A percentile compares a stretch with the other conserved stretches of the same genome.
Evolutionary conservation across 2,329 filamentous ascomycete genomes (phyloP).

Genomic region (Phoma sp.): DNA sequence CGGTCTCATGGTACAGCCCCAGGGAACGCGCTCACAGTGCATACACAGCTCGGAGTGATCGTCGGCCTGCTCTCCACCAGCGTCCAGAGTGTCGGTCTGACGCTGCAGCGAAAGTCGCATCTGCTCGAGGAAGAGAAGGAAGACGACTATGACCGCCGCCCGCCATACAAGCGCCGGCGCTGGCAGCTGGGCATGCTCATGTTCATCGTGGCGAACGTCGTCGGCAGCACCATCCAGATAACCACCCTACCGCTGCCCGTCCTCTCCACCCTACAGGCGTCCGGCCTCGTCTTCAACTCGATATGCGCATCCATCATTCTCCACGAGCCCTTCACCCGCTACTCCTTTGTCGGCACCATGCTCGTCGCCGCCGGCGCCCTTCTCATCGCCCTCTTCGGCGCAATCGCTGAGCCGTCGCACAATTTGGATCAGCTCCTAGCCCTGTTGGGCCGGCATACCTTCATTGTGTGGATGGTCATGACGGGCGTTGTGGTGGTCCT

Average conservation of each 20-base stretch:
- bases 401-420: constrained; percentile 91
- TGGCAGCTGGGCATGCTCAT: constrained; percentile 98
- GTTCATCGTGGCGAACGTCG: constrained; percentile 92
- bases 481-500: constrained; percentile 75
- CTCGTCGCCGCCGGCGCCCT: constrained; percentile 89
- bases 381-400: constrained; percentile 91
- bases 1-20: background rate
- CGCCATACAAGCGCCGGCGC: constrained; percentile 85
- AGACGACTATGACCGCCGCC: constrained; percentile 75
- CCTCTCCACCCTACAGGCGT: constrained; percentile 87
- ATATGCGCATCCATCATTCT: constrained; percentile 94
- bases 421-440: constrained; percentile 79
- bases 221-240: constrained; percentile 96
- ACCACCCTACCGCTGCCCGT: constrained; percentile 93
- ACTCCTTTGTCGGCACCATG: constrained; percentile 88
- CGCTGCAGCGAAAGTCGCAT: constrained; percentile 96
- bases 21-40: constrained; percentile 13
- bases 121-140: constrained; percentile 95
- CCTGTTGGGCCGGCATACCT: constrained; percentile 74
- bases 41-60: constrained; percentile 79
- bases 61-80: constrained; percentile 93
- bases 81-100: constrained; percentile 92
- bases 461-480: constrained; percentile 86
- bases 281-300: constrained; percentile 96
- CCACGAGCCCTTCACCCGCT: constrained; percentile 89